These are phyloP conservation scores for Fomitopsis pinicola DNA, from an alignment of 1,284 basidiomycete genomes.

Conservation along the genomic window DNA sequence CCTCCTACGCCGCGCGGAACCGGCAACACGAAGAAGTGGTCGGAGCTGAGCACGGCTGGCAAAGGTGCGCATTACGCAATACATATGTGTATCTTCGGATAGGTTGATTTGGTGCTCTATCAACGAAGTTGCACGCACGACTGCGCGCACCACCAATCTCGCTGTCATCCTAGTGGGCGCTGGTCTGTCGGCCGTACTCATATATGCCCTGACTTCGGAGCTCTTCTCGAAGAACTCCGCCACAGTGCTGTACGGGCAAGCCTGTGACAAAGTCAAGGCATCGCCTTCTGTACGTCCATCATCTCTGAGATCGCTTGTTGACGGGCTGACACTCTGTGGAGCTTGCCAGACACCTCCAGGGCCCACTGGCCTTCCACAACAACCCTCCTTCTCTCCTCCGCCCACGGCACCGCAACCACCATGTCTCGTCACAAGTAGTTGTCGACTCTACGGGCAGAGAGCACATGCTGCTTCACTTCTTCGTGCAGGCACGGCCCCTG, in stretches of 20 bases:
- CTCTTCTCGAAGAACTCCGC: constrained; percentile 92
- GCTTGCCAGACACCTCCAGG: constrained; percentile 63
- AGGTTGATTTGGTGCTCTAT: not conserved
- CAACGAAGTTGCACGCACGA: constrained; percentile 67
- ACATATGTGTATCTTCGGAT: not conserved
- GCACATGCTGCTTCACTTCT: constrained; percentile 80
- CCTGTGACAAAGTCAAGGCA: constrained; percentile 78
- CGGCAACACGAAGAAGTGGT: constrained; percentile 72
- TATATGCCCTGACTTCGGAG: constrained; percentile 86
- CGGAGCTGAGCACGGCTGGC: constrained; percentile 73
- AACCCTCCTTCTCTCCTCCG: constrained; percentile 66
- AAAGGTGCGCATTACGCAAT: constrained; percentile 57
- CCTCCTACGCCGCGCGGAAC: constrained; percentile 49
- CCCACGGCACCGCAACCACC: constrained; percentile 75
- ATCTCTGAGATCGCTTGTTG: constrained; percentile 8
- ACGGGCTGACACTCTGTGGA: constrained; percentile 24
- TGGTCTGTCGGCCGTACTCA: constrained; percentile 72
- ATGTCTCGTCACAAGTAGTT: constrained; percentile 70
- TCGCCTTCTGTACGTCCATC: constrained; percentile 57
- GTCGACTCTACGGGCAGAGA: constrained; percentile 68
- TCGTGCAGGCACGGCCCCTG: constrained; percentile 53
- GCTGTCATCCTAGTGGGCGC: constrained; percentile 83
- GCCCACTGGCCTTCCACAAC: constrained; percentile 69
- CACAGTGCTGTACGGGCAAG: constrained; percentile 83
- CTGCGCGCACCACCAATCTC: constrained; percentile 77